Percentiles rank a stretch among this genome's conserved stretches.
Evolutionary conservation across 108 stramenopile genomes (phyloP).

Genomic region (Nitzschia sp.): DNA sequence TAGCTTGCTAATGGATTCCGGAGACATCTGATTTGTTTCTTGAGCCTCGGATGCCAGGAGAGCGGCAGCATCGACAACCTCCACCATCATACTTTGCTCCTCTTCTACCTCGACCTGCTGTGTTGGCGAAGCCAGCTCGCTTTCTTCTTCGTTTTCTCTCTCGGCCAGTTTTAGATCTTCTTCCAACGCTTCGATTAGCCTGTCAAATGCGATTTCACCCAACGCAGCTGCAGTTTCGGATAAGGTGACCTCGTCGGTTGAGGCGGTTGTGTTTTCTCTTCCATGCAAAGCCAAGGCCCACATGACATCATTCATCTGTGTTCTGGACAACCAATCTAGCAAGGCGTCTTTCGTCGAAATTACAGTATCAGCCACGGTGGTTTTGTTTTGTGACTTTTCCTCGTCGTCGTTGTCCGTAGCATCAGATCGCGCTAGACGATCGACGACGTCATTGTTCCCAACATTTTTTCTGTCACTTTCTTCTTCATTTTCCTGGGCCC

Average conservation of each 20-base stretch:
- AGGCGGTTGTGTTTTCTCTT: slow-evolving; percentile 7
- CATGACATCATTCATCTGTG: slow-evolving; percentile 47
- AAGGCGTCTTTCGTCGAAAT: slow-evolving; percentile 21
- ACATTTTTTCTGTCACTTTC: slow-evolving; percentile 9
- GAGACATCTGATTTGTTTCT: background rate
- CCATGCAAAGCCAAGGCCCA: slow-evolving; percentile 61
- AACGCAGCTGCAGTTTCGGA: slow-evolving; percentile 42
- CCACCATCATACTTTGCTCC: slow-evolving; percentile 21
- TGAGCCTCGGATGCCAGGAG: slow-evolving; percentile 27
- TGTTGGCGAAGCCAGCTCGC: background rate
- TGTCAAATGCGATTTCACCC: slow-evolving; percentile 46
- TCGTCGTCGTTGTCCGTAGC: slow-evolving; percentile 5
- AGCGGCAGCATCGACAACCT: slow-evolving; percentile 44
- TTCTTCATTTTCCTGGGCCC: slow-evolving; percentile 30
- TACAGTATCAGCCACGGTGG: background rate
- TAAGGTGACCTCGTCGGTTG: slow-evolving; percentile 24
- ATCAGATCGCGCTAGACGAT: slow-evolving; percentile 47
- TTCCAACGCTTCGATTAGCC: slow-evolving; percentile 36
- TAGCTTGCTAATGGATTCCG: background rate
- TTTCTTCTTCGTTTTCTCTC: background rate
- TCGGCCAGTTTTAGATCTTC: slow-evolving; percentile 20
- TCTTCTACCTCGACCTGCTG: background rate
- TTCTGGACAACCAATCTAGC: slow-evolving; percentile 53
- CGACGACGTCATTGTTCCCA: slow-evolving; percentile 42
- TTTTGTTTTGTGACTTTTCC: background rate